A percentile compares a stretch with the other conserved stretches of the same genome.
Conservation (phyloP, 1,284 basidiomycete species). For the Apiotrichum laibachii region DNA sequence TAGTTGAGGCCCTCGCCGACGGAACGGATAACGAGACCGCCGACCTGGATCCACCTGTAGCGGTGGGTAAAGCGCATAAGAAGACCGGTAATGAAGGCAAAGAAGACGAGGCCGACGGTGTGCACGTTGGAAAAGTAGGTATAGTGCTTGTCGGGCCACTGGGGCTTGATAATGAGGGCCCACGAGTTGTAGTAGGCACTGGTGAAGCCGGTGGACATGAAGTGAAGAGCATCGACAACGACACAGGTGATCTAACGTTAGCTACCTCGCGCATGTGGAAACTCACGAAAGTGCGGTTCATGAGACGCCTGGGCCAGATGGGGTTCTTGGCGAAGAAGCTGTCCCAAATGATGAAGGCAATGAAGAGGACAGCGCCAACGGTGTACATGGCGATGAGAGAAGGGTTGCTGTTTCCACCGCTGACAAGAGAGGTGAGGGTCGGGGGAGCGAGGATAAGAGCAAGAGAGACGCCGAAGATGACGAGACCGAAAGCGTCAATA, state of each 20-base stretch:
- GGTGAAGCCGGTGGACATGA: constrained; percentile 32
- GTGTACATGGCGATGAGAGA: constrained; percentile 53
- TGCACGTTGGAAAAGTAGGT: constrained; percentile 26
- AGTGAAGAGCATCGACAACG: constrained; percentile 42
- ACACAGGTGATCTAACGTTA: constrained; percentile 21
- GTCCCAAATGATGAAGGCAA: constrained; percentile 49
- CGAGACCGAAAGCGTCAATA: constrained; percentile 49
- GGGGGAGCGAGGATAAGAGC: constrained; percentile 49
- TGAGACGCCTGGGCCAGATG: constrained; percentile 50
- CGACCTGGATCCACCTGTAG: constrained; percentile 44
- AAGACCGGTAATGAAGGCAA: constrained; percentile 41
- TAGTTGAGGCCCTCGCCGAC: constrained; percentile 19
- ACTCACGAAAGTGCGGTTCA: constrained; percentile 49
- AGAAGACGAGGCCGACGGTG: constrained; percentile 34
- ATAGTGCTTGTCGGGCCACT: constrained; percentile 19
- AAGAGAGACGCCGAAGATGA: constrained; percentile 48
- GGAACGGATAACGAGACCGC: constrained; percentile 28
- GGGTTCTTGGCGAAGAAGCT: constrained; percentile 46
- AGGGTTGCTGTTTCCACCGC: constrained; percentile 46
- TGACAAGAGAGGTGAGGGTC: constrained; percentile 41
- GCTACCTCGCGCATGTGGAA: neutral
- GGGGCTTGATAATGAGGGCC: constrained; percentile 30
- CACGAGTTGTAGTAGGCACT: constrained; percentile 40
- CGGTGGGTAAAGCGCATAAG: constrained; percentile 45
- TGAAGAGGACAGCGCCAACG: constrained; percentile 48